Evolutionary conservation across 257 asterid species (phyloP).

Genomic region (Ehretia macrophylla): DNA sequence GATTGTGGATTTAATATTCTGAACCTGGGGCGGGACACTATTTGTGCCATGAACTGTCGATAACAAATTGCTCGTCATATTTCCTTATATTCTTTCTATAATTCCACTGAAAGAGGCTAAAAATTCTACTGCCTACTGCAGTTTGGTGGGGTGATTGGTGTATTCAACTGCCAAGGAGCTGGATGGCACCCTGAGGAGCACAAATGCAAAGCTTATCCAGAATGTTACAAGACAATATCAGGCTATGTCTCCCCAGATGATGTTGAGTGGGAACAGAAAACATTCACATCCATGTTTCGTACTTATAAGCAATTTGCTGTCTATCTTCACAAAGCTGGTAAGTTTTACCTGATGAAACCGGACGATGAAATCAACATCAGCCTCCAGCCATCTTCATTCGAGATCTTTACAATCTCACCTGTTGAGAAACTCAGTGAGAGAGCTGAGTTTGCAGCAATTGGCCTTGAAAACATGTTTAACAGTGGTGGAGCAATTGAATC

Average conservation of each 20-base stretch:
- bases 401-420: slow-evolving; percentile 24
- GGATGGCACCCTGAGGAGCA: slow-evolving; percentile 51
- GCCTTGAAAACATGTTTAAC: slow-evolving; percentile 38
- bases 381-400: slow-evolving; percentile 29
- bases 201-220: slow-evolving; percentile 33
- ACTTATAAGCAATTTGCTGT: slow-evolving; percentile 15
- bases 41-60: too few species aligned
- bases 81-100: too few species aligned
- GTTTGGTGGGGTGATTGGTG: slow-evolving; percentile 45
- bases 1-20: too few species aligned
- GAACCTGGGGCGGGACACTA: too few species aligned
- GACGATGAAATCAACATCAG: slow-evolving; percentile 19
- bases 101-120: background rate
- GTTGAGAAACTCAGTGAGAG: slow-evolving; percentile 6
- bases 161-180: slow-evolving; percentile 49
- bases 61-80: too few species aligned
- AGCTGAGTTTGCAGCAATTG: slow-evolving; percentile 28
- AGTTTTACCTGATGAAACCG: slow-evolving; percentile 20
- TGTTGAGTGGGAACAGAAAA: slow-evolving; percentile 39
- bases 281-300: slow-evolving; percentile 16
- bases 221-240: slow-evolving; percentile 30
- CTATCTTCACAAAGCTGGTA: slow-evolving; percentile 28
- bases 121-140: slow-evolving; percentile 13
- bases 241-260: slow-evolving; percentile 27
- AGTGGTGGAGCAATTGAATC: slow-evolving; percentile 31